These are phyloP conservation scores for Petrea volubilis DNA, from an alignment of 257 asterid genomes.

Conservation along the genomic window DNA sequence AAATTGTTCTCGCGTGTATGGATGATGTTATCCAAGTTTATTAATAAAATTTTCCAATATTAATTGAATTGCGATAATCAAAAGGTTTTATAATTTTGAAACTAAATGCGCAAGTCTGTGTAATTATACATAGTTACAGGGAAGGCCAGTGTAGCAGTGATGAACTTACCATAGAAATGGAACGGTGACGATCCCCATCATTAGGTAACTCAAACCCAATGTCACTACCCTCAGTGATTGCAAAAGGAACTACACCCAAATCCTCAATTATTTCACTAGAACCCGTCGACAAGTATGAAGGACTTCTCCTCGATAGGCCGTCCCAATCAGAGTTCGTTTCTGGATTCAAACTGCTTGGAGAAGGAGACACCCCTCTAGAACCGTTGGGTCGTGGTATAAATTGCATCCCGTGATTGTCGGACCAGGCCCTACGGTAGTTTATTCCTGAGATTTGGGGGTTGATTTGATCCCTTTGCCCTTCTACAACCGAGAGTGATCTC, in stretches of 20 bases:
- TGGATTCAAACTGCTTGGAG: constrained; percentile 32
- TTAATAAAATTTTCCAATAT: too few species aligned
- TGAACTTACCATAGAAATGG: constrained; percentile 53
- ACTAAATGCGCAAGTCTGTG: too few species aligned
- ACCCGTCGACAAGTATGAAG: constrained; percentile 54
- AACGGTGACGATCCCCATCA: constrained; percentile 16
- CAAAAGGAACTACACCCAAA: constrained; percentile 31
- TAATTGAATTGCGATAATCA: too few species aligned
- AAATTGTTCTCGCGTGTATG: too few species aligned
- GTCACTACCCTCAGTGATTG: constrained; percentile 31
- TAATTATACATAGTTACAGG: too few species aligned
- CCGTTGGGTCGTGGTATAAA: constrained; percentile 25
- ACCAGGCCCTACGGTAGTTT: constrained; percentile 44
- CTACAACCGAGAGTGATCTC: constrained; percentile 49
- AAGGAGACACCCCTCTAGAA: constrained; percentile 33
- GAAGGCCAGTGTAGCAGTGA: neutral
- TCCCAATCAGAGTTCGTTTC: constrained; percentile 50
- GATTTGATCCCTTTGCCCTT: constrained; percentile 37
- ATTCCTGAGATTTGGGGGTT: constrained; percentile 23
- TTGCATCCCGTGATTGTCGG: constrained; percentile 41
- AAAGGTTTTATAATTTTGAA: too few species aligned
- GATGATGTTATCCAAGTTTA: too few species aligned
- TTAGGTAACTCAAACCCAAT: constrained; percentile 31
- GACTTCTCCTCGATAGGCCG: constrained; percentile 44
- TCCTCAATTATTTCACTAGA: constrained; percentile 49